These are phyloP conservation scores for Xerophyta viscosa DNA, from an alignment of 106 monocot genomes.

Conservation along the genomic window DNA sequence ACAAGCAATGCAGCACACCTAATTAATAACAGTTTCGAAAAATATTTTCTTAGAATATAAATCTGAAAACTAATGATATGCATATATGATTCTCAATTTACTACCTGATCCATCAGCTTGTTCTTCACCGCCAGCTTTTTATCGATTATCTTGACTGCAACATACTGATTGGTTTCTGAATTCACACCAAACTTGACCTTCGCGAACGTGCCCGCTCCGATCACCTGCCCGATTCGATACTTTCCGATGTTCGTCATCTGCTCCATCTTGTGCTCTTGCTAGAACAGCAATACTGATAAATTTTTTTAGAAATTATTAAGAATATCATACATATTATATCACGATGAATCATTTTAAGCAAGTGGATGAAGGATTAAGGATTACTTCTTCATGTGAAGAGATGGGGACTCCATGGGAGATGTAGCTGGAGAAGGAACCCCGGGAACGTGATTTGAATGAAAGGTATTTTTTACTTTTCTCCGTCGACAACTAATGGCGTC, in stretches of 20 bases:
- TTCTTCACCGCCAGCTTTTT: conserved; percentile 45
- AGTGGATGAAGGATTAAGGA: neutral
- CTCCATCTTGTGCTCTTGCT: conserved; percentile 18
- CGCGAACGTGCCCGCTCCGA: conserved; percentile 62
- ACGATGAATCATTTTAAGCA: too few relatives aligned
- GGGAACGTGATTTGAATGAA: conserved; percentile 36
- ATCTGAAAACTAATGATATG: neutral
- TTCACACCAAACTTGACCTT: conserved; percentile 66
- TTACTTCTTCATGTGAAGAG: neutral
- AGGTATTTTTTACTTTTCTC: conserved; percentile 10
- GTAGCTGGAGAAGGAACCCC: neutral
- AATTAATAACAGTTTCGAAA: neutral
- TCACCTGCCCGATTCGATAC: conserved; percentile 36
- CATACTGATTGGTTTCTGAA: conserved; percentile 27
- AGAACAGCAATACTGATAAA: too few relatives aligned
- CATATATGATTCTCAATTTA: neutral
- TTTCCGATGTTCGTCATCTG: conserved; percentile 28
- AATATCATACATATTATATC: too few relatives aligned
- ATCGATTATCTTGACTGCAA: conserved; percentile 70
- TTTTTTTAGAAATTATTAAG: too few relatives aligned
- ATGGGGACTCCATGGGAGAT: neutral
- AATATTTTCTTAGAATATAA: neutral
- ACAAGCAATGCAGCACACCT: neutral
- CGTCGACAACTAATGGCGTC: too few relatives aligned
- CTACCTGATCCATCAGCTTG: conserved; percentile 57